phyloP scores from a whole-genome alignment of 2,329 filamentous ascomycete species.

The Talaromyces amestolkiae region DNA sequence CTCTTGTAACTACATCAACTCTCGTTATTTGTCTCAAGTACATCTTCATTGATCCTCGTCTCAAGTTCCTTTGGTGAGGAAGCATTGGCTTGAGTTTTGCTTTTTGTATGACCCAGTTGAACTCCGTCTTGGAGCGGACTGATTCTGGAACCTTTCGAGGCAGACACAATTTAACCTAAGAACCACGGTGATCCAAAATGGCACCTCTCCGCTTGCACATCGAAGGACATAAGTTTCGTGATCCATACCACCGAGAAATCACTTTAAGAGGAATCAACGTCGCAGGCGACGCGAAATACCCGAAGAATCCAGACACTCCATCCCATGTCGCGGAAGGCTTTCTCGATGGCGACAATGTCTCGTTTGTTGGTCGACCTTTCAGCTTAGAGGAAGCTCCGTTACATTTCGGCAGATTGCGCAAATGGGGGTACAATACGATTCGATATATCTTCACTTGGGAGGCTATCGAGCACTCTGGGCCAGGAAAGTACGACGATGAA shows the following conservation, averaged over 20 bases:
- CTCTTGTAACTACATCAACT: not conserved
- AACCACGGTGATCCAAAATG: slow-evolving; percentile 52
- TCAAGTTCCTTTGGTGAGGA: not conserved
- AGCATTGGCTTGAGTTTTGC: not conserved
- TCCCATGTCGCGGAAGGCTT: slow-evolving; percentile 77
- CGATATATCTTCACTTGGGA: slow-evolving; percentile 99
- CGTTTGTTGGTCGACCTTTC: slow-evolving; percentile 85
- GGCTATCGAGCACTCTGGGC: slow-evolving; percentile 89
- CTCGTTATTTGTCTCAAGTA: not conserved
- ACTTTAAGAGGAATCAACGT: slow-evolving; percentile 91
- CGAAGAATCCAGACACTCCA: slow-evolving; percentile 74
- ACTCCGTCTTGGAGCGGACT: not conserved
- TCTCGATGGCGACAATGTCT: slow-evolving; percentile 89
- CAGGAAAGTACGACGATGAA: slow-evolving; percentile 87
- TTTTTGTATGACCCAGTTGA: not conserved
- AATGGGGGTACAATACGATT: slow-evolving; percentile 94
- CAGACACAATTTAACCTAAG: not conserved
- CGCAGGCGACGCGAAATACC: slow-evolving; percentile 85
- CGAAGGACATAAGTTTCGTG: slow-evolving; percentile 81
- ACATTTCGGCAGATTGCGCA: slow-evolving; percentile 81
- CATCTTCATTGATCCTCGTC: not conserved
- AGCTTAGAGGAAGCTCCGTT: slow-evolving; percentile 74
- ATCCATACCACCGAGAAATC: slow-evolving; percentile 77
- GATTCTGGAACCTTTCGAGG: not conserved
- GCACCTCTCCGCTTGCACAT: slow-evolving; percentile 73